Evolutionary conservation across 495 filamentous ascomycete genomes (phyloP).

Genomic region (Recurvomyces mirabilis): DNA sequence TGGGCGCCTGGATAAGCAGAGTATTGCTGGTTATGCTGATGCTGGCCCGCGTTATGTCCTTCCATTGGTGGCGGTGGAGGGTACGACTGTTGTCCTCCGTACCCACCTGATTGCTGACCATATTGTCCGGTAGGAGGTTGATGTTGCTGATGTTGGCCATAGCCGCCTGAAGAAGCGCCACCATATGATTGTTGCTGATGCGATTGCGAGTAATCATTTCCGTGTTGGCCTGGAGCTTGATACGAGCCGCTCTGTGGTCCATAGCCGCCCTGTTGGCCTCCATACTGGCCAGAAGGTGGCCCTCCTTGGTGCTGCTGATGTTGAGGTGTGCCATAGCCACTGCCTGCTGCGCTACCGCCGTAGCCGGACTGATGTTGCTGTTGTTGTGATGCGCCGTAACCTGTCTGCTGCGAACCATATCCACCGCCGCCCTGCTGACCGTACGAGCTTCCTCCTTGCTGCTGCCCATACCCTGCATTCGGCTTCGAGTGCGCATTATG

Average conservation of each 20-base stretch:
- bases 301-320: neutral
- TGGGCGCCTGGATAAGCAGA: slow-evolving; percentile 8
- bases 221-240: slow-evolving; percentile 11
- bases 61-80: neutral
- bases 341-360: neutral
- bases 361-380: neutral
- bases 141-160: slow-evolving; percentile 5
- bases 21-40: slow-evolving; percentile 12
- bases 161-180: slow-evolving; percentile 5
- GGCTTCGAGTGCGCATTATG: neutral
- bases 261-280: slow-evolving; percentile 1
- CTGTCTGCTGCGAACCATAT: neutral
- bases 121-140: too few relatives aligned
- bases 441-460: too few relatives aligned
- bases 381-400: neutral
- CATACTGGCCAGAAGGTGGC: slow-evolving; percentile 12
- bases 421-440: too few relatives aligned
- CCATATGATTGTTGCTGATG: slow-evolving; percentile 5
- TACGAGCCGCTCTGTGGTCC: slow-evolving; percentile 11
- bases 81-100: neutral
- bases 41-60: slow-evolving; percentile 1
- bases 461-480: neutral
- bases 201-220: neutral
- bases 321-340: neutral
- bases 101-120: slow-evolving; percentile 7